A percentile compares a stretch with the other conserved stretches of the same genome.
Conservation (phyloP, 2,329 filamentous ascomycete genomes). For the Cadophora malorum region DNA sequence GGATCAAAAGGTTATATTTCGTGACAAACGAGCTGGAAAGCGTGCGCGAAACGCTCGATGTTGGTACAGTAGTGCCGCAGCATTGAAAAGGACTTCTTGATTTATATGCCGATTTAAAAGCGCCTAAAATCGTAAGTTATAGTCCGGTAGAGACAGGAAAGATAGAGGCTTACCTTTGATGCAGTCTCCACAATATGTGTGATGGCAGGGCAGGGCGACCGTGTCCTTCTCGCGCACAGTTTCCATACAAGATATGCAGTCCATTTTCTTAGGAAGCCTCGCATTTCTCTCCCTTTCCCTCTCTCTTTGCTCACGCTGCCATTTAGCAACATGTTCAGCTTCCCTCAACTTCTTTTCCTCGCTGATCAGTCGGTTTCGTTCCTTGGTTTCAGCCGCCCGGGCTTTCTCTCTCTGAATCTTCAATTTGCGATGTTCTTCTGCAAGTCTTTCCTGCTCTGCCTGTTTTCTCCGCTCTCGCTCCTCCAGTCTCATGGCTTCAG, state of each 20-base stretch:
- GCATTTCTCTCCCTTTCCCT: slow-evolving; percentile 17
- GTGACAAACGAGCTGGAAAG: slow-evolving; percentile 28
- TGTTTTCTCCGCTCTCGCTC: slow-evolving; percentile 21
- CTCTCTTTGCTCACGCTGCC: slow-evolving; percentile 18
- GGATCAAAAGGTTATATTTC: slow-evolving; percentile 36
- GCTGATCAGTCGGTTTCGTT: slow-evolving; percentile 3
- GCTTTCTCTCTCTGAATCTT: slow-evolving; percentile 20
- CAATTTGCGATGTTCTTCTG: slow-evolving; percentile 17
- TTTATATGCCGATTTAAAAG: slow-evolving; percentile 34
- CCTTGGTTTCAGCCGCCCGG: slow-evolving; percentile 5
- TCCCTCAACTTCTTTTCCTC: slow-evolving; percentile 22
- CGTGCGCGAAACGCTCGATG: neutral
- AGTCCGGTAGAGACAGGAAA: neutral
- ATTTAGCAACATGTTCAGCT: neutral
- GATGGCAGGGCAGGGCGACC: slow-evolving; percentile 32
- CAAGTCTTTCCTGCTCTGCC: slow-evolving; percentile 4
- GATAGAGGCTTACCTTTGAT: slow-evolving; percentile 28
- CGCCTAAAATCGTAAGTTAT: slow-evolving; percentile 23
- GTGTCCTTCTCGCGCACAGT: slow-evolving; percentile 27
- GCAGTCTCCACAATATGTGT: slow-evolving; percentile 35
- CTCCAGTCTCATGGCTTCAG: slow-evolving; percentile 19
- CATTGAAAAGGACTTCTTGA: slow-evolving; percentile 35
- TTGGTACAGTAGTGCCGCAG: slow-evolving; percentile 26
- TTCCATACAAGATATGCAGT: slow-evolving; percentile 38
- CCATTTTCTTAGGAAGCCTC: slow-evolving; percentile 18